Percentiles rank a stretch among this genome's conserved stretches.
Evolutionary conservation across 306 rosid species (phyloP).

Genomic region (Alnus rubra): DNA sequence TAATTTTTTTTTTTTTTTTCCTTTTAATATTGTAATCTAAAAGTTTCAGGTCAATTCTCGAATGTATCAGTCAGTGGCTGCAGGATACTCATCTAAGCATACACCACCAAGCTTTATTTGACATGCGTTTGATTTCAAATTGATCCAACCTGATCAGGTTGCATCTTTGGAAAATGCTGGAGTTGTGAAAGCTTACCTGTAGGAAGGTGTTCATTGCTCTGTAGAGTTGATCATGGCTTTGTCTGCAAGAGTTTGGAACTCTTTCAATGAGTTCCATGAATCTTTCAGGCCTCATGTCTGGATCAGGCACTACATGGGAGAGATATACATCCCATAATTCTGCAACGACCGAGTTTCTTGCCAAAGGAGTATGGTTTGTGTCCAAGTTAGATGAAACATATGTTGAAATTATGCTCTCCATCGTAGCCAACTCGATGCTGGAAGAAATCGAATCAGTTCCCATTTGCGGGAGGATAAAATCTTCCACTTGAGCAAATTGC

Average conservation of each 20-base stretch:
- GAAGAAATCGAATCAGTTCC: conserved; percentile 51
- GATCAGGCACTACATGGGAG: conserved; percentile 52
- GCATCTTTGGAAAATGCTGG: not conserved
- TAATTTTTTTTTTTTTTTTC: not conserved
- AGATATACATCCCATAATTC: conserved; percentile 83
- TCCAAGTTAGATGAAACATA: conserved; percentile 51
- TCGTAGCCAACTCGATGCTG: conserved; percentile 53
- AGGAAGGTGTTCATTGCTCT: conserved; percentile 58
- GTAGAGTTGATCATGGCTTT: conserved; percentile 74
- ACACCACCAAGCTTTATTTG: not conserved
- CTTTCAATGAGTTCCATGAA: conserved; percentile 76
- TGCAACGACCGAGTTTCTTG: conserved; percentile 51
- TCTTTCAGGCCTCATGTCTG: conserved; percentile 49
- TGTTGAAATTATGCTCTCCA: conserved; percentile 66
- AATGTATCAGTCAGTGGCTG: not conserved
- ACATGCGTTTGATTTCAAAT: not conserved
- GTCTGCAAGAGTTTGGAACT: conserved; percentile 59
- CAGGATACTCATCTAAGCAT: not conserved
- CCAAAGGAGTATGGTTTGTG: conserved; percentile 35
- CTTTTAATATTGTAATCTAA: not conserved
- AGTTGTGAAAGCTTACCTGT: conserved; percentile 44
- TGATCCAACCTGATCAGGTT: not conserved
- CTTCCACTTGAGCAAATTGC: conserved; percentile 65
- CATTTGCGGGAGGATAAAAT: conserved; percentile 50
- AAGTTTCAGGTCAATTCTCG: not conserved